Evolutionary conservation across 192 early-diverging fungal species (phyloP).

Genomic region (Backusella sp.): DNA sequence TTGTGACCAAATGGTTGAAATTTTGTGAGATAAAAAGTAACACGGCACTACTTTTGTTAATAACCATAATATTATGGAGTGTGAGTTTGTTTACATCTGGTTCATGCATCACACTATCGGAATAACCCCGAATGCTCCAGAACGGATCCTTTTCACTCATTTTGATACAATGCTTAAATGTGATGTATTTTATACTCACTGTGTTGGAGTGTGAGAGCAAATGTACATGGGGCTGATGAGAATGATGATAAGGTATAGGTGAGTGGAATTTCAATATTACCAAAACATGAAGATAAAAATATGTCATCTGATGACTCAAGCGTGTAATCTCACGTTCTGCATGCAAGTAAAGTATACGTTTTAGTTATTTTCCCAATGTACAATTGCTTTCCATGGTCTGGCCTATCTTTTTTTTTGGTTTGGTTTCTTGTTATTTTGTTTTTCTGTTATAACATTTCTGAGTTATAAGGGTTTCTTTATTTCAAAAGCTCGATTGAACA

Average conservation of each 20-base stretch:
- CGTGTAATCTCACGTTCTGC: conserved; percentile 5
- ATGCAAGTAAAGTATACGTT: conserved; percentile 1
- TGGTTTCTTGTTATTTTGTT: not conserved
- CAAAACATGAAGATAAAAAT: conserved; percentile 6
- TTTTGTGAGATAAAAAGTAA: not conserved
- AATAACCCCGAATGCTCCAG: not conserved
- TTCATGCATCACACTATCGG: not conserved
- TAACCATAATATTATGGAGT: not conserved
- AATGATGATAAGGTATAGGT: not conserved
- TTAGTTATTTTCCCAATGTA: conserved; percentile 6
- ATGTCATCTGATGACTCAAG: conserved; percentile 2
- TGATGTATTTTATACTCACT: not conserved
- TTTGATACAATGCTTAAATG: not conserved
- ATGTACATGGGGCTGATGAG: not conserved
- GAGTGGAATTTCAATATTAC: conserved; percentile 9
- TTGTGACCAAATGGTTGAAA: not conserved
- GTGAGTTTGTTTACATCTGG: conserved; percentile 1
- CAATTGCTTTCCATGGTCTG: not conserved
- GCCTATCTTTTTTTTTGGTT: not conserved
- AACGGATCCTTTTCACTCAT: not conserved
- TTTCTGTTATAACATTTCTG: not conserved
- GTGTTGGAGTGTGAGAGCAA: not conserved
- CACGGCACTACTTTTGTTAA: not conserved
- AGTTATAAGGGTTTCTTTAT: not conserved
- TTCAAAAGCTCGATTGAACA: not conserved